Evolutionary conservation across 441 rosid species (phyloP), one percentile per base, ranked within the genome.

Genomic region (Bocquillonia castaneifolia): DNA sequence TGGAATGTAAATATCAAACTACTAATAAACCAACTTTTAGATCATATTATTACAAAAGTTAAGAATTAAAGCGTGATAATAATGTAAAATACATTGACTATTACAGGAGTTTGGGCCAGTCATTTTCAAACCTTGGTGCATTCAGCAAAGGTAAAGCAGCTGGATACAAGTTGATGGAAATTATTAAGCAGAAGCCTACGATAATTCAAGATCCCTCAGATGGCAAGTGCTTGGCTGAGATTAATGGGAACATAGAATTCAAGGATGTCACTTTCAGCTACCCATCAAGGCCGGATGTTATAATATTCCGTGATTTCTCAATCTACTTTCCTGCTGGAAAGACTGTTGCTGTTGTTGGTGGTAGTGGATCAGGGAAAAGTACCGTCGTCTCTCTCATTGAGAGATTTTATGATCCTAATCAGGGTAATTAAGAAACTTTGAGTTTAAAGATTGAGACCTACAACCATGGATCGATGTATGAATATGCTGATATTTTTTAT

Each of bases 131-230:
- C 68, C 99, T 94, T 3, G 98, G 97, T 32, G 98, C 99, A 5
- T 94, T 94, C 76, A 90, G 99, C 81, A 94, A 94, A 83, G 99
- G 99, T 65, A 93, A 93, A 83, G 76, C 88, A 17, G 99, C 99
- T 42, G 99, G 97, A 73, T 93, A 77, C 81, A 93, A 93, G 80
- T 72, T 93, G 85, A 87, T 93, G 97, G 99, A 89, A 78, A 83
- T 93, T 36, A 93, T 93, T 70, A 89, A 79, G 69, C 99, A 93
- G 81, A 89, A 75, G 75, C 99, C 99, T 13, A 78, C 95, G 34
- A 93, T 93, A 66, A 74, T 82, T 51, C 91, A 91, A 69, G 99
- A 93, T 68, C 70, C 76, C 1, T 69, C 77, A 1, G 92, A 85
- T 34, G 97, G 97, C 32, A 85, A 83, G 67, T 82, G 89, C 76